These are phyloP conservation scores for Xylaria sp. DNA, from an alignment of 2,329 filamentous ascomycete species.

Conservation along the genomic window DNA sequence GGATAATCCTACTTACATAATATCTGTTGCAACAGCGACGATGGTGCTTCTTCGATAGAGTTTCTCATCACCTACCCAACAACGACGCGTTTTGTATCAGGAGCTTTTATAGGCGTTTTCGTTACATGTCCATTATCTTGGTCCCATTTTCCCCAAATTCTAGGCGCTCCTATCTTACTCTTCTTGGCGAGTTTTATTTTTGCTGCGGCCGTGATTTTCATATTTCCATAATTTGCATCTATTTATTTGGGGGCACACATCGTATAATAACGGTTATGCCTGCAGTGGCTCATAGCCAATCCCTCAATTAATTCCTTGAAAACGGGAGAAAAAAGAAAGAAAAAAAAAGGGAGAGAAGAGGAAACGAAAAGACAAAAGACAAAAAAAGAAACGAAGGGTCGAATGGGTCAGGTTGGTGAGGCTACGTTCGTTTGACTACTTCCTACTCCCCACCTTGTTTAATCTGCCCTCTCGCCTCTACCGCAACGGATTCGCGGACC, in stretches of 20 bases:
- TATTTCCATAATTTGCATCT: neutral
- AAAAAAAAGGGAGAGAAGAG: slow-evolving; percentile 1
- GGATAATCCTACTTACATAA: slow-evolving; percentile 32
- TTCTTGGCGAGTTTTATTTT: neutral
- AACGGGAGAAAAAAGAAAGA: neutral
- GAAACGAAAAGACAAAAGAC: slow-evolving; percentile 4
- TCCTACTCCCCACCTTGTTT: neutral
- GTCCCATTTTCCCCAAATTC: neutral
- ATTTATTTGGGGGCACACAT: neutral
- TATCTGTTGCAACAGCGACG: neutral
- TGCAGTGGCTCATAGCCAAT: slow-evolving; percentile 17
- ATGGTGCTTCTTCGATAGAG: no score
- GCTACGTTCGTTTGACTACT: slow-evolving; percentile 21
- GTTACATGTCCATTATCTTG: neutral
- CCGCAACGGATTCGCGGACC: neutral
- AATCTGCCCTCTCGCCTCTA: neutral
- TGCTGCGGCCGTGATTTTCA: neutral
- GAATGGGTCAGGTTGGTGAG: slow-evolving; percentile 24
- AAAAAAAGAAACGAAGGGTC: slow-evolving; percentile 4
- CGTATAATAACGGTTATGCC: neutral
- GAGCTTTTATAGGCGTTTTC: neutral
- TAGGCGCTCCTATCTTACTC: neutral
- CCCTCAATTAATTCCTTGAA: neutral
- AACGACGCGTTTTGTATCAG: slow-evolving; percentile 9
- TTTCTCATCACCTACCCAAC: neutral